Percentiles rank a stretch among this genome's conserved stretches.
Conservation (phyloP, 2,329 filamentous ascomycete genomes). For the Penicillium concentricum region DNA sequence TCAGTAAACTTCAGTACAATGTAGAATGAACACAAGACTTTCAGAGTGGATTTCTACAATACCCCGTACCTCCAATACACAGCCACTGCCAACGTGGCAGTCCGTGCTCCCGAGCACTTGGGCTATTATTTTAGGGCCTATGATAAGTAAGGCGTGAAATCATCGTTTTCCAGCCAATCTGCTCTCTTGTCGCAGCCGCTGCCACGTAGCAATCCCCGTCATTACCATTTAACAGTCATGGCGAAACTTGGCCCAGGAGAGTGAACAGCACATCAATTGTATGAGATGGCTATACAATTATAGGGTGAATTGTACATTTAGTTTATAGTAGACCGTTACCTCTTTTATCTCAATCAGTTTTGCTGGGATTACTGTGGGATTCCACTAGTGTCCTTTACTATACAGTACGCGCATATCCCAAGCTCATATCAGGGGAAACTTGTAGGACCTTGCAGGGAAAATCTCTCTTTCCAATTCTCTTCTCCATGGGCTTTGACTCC, state of each 20-base stretch:
- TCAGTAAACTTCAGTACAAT: too few relatives aligned
- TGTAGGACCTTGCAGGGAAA: neutral
- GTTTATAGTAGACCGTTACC: neutral
- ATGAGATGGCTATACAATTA: neutral
- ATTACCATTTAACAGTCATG: neutral
- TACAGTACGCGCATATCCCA: neutral
- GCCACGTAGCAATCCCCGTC: constrained; percentile 14
- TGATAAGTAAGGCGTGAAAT: constrained; percentile 1
- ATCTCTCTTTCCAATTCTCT: neutral
- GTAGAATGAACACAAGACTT: too few relatives aligned
- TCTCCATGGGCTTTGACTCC: neutral
- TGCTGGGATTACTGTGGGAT: neutral
- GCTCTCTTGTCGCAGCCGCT: too few relatives aligned
- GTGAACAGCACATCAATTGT: neutral
- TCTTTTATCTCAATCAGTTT: neutral
- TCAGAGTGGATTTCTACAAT: too few relatives aligned
- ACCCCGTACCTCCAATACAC: too few relatives aligned
- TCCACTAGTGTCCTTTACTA: constrained; percentile 1
- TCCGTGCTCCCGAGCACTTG: constrained; percentile 13
- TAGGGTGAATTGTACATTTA: neutral
- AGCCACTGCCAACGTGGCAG: constrained; percentile 16
- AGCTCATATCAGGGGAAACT: constrained; percentile 16
- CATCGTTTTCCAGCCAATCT: neutral
- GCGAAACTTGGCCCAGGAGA: too few relatives aligned
- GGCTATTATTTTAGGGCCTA: constrained; percentile 11